Evolutionary conservation across 257 asterid species (phyloP).

Genomic region (Fraxinus quadrangulata): DNA sequence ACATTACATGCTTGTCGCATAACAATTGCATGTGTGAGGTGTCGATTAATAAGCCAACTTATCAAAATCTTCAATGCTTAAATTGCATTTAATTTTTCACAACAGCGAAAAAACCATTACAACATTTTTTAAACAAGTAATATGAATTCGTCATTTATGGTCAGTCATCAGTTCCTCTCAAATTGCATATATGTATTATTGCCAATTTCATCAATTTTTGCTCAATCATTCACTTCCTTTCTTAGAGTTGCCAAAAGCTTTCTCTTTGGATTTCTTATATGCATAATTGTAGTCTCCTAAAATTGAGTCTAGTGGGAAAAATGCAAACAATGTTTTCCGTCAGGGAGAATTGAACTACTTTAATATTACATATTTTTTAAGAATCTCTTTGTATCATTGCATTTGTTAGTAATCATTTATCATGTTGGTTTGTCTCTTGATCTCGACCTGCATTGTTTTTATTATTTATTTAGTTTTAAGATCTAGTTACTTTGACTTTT

Average conservation of each 20-base stretch:
- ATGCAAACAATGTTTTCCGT: background rate
- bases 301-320: background rate
- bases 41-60: background rate
- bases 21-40: background rate
- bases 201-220: background rate
- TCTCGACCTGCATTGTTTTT: background rate
- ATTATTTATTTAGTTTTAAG: background rate
- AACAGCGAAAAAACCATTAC: background rate
- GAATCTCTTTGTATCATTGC: background rate
- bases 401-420: background rate
- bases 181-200: background rate
- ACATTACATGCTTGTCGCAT: background rate
- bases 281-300: background rate
- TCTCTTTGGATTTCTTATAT: background rate
- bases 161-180: background rate
- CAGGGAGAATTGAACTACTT: background rate
- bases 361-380: background rate
- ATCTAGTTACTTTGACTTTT: background rate
- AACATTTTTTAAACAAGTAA: background rate
- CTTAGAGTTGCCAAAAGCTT: background rate
- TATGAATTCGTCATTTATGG: background rate
- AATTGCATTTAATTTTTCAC: background rate
- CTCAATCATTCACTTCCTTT: background rate
- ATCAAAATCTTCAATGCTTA: background rate
- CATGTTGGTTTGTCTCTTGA: background rate